A percentile compares a stretch with the other conserved stretches of the same genome.
phyloP scores from a whole-genome alignment of 495 filamentous ascomycete genomes.

The Xylaria cubensis region DNA sequence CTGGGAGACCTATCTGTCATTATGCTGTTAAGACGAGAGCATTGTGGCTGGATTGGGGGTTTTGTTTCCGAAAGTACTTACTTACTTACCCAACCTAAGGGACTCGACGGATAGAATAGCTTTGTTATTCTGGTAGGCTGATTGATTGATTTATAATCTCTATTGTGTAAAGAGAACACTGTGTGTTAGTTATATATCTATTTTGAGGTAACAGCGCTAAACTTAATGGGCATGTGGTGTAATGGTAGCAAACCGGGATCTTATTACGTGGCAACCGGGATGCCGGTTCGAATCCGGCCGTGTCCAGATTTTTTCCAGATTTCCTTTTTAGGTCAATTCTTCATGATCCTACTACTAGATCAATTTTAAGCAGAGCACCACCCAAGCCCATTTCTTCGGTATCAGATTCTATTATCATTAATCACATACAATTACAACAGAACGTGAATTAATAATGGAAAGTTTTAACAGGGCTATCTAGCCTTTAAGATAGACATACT shows the following conservation, averaged over 20 bases:
- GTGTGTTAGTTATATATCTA: too few species aligned
- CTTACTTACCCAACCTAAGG: too few species aligned
- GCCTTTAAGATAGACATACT: too few species aligned
- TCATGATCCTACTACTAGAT: slow-evolving; percentile 8
- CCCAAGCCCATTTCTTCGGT: not conserved
- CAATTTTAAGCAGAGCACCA: slow-evolving; percentile 1
- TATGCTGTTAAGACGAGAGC: too few species aligned
- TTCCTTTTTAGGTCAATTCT: slow-evolving; percentile 22
- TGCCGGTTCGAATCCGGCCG: slow-evolving; percentile 22
- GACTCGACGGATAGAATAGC: too few species aligned
- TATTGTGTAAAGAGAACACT: not conserved
- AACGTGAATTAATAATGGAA: not conserved
- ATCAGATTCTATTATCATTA: not conserved
- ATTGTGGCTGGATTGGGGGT: too few species aligned
- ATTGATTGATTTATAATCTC: slow-evolving; percentile 8
- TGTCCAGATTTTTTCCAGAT: slow-evolving; percentile 22
- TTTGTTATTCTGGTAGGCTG: not conserved
- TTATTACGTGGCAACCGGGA: slow-evolving; percentile 19
- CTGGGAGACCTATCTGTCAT: too few species aligned
- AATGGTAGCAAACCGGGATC: slow-evolving; percentile 24
- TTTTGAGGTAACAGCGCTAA: not conserved
- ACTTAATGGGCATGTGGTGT: slow-evolving; percentile 14
- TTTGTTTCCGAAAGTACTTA: too few species aligned
- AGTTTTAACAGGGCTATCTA: too few species aligned
- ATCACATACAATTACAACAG: not conserved